Conservation (phyloP, 768 basidiomycete genomes). For the Auricularia sp. region DNA sequence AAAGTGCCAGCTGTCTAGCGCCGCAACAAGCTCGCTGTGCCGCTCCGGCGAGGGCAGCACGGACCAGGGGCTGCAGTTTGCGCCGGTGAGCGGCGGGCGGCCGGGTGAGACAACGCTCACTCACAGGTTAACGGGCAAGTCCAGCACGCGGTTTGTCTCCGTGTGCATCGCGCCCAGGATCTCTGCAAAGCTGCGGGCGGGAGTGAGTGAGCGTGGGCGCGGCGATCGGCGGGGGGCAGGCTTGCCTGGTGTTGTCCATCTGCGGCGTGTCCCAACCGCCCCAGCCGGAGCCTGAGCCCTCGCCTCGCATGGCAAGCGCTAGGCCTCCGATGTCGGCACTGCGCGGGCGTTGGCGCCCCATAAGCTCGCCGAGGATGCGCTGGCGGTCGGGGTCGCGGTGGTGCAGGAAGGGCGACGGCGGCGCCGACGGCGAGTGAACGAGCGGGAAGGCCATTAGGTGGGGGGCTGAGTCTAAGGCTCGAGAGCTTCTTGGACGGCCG, state of each 20-base stretch:
- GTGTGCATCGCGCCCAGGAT: constrained; percentile 76
- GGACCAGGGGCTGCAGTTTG: constrained; percentile 31
- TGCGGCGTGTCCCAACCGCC: constrained; percentile 45
- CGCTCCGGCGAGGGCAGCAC: constrained; percentile 38
- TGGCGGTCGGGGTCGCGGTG: too few species aligned
- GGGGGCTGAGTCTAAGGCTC: too few species aligned
- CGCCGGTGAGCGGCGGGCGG: constrained; percentile 9
- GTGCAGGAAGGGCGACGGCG: too few species aligned
- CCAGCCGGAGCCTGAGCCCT: constrained; percentile 62
- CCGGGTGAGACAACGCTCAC: constrained; percentile 15
- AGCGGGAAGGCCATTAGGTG: too few species aligned
- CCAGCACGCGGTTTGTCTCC: constrained; percentile 66
- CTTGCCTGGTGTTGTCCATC: constrained; percentile 38
- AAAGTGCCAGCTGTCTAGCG: constrained; percentile 78
- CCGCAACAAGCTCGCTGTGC: constrained; percentile 53
- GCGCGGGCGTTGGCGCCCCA: constrained; percentile 19
- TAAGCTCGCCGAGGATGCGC: too few species aligned
- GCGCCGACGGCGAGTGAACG: too few species aligned
- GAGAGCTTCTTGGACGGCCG: too few species aligned
- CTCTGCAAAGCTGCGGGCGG: constrained; percentile 54
- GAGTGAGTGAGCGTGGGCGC: constrained; percentile 18
- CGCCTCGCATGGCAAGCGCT: constrained; percentile 51
- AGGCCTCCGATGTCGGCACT: constrained; percentile 90
- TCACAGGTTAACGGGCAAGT: constrained; percentile 39
- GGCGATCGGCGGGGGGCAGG: constrained; percentile 19